phyloP scores from a whole-genome alignment of 2,329 filamentous ascomycete species.

The Balansia obtecta region DNA sequence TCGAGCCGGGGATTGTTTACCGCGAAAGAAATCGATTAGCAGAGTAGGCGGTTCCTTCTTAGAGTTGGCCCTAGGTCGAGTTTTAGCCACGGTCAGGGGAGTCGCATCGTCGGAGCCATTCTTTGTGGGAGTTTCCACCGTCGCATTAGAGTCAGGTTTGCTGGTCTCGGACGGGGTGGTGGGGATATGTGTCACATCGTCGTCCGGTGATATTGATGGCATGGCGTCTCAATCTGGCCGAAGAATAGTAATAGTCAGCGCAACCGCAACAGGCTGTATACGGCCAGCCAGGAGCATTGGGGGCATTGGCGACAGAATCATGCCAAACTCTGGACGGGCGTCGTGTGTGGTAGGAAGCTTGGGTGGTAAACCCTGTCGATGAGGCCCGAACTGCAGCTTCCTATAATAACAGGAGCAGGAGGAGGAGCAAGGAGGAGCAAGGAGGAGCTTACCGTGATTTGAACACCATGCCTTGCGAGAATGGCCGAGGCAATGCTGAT shows the following conservation, averaged over 20 bases:
- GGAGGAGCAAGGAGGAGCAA: too few species aligned
- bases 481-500: not conserved
- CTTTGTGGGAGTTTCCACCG: constrained; percentile 4
- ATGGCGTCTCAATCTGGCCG: constrained; percentile 11
- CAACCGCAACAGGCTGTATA: not conserved
- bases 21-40: constrained; percentile 44
- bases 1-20: constrained; percentile 43
- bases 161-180: constrained; percentile 5
- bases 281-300: not conserved
- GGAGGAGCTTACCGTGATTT: not conserved
- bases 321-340: not conserved
- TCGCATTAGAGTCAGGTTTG: constrained; percentile 3
- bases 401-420: not conserved
- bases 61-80: constrained; percentile 22
- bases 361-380: not conserved
- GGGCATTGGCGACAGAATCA: not conserved
- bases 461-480: constrained; percentile 1
- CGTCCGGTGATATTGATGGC: constrained; percentile 11
- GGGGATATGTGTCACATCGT: constrained; percentile 9
- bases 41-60: constrained; percentile 32
- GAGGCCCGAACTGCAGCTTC: constrained; percentile 2
- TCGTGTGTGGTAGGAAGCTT: not conserved
- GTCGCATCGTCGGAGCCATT: constrained; percentile 25
- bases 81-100: constrained; percentile 23
- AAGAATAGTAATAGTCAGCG: constrained; percentile 8